These are phyloP conservation scores for Diplotaxis tenuifolia DNA, from an alignment of 345 rosid species.

Conservation along the genomic window DNA sequence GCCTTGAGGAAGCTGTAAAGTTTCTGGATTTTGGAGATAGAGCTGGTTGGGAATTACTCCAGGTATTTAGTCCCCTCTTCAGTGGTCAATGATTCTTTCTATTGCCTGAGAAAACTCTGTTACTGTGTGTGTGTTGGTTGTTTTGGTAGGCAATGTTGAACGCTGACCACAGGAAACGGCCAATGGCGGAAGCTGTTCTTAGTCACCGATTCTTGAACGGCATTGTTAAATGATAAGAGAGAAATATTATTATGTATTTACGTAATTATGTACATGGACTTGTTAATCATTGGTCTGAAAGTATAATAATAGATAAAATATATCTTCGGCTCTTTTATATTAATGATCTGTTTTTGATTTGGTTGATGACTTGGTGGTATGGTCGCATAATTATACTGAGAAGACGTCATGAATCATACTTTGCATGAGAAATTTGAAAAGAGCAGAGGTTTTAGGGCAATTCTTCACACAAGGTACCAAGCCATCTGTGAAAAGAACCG, in stretches of 20 bases:
- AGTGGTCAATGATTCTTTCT: background rate
- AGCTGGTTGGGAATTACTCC: slow-evolving; percentile 95
- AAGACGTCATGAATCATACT: slow-evolving; percentile 2
- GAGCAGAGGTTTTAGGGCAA: background rate
- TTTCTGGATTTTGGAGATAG: slow-evolving; percentile 75
- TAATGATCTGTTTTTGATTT: background rate
- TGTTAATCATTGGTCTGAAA: background rate
- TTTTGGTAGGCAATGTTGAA: slow-evolving; percentile 73
- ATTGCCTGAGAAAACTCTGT: background rate
- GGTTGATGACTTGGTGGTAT: background rate
- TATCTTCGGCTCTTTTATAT: background rate
- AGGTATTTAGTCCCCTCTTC: slow-evolving; percentile 44
- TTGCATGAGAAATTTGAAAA: background rate
- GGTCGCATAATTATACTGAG: background rate
- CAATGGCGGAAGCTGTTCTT: slow-evolving; percentile 72
- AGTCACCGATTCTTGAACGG: slow-evolving; percentile 66
- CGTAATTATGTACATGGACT: background rate
- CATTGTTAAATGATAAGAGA: slow-evolving; percentile 39
- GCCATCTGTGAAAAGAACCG: background rate
- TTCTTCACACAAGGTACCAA: background rate
- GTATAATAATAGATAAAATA: background rate
- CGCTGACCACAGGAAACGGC: slow-evolving; percentile 71
- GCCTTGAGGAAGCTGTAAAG: slow-evolving; percentile 73
- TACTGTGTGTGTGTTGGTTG: background rate
- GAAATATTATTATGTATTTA: slow-evolving; percentile 4